Conservation (phyloP, 257 asterid species). For the Pogostemon cablin region DNA sequence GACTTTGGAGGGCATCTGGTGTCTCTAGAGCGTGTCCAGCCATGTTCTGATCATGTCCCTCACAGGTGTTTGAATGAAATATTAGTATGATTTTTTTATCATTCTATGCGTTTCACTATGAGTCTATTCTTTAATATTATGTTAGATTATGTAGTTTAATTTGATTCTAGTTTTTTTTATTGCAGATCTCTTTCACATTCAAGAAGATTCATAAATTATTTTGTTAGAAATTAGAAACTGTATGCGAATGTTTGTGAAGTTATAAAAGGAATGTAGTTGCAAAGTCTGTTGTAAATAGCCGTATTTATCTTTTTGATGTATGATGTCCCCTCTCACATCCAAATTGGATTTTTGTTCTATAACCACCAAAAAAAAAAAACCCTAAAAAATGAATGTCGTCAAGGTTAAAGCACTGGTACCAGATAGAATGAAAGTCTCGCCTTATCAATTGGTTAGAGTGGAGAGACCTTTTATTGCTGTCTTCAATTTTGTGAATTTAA, state of each 20-base stretch:
- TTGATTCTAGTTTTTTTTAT: constrained; percentile 10
- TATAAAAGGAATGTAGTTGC: constrained; percentile 1
- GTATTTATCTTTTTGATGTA: neutral
- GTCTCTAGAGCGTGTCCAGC: constrained; percentile 87
- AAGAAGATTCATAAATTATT: constrained; percentile 4
- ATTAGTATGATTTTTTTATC: constrained; percentile 3
- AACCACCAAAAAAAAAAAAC: neutral
- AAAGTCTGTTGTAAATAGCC: neutral
- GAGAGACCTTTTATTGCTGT: neutral
- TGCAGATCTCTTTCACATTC: constrained; percentile 17
- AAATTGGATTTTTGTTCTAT: neutral
- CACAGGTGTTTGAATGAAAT: constrained; percentile 68
- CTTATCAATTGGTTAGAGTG: constrained; percentile 5
- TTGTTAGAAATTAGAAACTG: neutral
- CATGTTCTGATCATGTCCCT: constrained; percentile 96
- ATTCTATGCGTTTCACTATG: constrained; percentile 10
- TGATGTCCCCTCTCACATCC: neutral
- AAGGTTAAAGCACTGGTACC: neutral
- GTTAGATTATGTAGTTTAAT: constrained; percentile 2
- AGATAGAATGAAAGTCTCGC: constrained; percentile 11
- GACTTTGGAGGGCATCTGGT: constrained; percentile 93
- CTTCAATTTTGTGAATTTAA: neutral
- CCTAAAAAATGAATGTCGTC: neutral
- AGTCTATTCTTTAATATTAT: neutral
- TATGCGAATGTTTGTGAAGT: constrained; percentile 17